Evolutionary conservation across 768 basidiomycete species (phyloP), one percentile per base, ranked within the genome.

Genomic region (Podaxis sp.): DNA sequence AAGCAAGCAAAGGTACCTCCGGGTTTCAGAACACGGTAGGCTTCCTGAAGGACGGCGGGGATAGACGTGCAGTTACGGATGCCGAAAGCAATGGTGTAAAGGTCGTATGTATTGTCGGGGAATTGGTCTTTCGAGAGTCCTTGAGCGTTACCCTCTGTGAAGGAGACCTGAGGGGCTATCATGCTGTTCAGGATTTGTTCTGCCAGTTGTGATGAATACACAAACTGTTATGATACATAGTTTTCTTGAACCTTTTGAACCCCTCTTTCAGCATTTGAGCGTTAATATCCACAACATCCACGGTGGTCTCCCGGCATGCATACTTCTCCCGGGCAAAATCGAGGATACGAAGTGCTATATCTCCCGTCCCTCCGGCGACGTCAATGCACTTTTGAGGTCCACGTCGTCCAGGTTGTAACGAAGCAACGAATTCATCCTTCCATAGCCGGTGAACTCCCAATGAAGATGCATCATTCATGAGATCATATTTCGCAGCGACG

Each of bases 401-500:
- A 64, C 83, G 87, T 59, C 84, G 84, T 42, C 93, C 93, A 3
- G 93, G 95, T 66, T 85, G 83, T 64, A 98, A 75, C 0, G 81
- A 76, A 1, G 86, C 83, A 28, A 98, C 88, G 71, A 93, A 92
- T 17, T 87, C 81, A 74, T 99, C 95, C 76, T 99, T 99, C 97
- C 97, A 99, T 24, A 99, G 79, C 59, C 97, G 84, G 72, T 99
- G 97, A 9, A 99, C 89, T 39, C 97, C 97, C 65, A 99, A 77
- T 2, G 97, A 99, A 75, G 95, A 92, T n/a, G 95, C 93, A 72
- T 99, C 97, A 80, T 99, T 99, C 96, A 99, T 97, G 46, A 98
- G 75, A 75, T 99, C 97, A 77, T 99, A 99, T 51, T 85, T 90
- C 39, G 93, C 90, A 48, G 97, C 95, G 62, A 99, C 97, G 6